A percentile compares a stretch with the other conserved stretches of the same genome.
Evolutionary conservation across 2,329 filamentous ascomycete species (phyloP).

Genomic region (Ophiostoma sp.): DNA sequence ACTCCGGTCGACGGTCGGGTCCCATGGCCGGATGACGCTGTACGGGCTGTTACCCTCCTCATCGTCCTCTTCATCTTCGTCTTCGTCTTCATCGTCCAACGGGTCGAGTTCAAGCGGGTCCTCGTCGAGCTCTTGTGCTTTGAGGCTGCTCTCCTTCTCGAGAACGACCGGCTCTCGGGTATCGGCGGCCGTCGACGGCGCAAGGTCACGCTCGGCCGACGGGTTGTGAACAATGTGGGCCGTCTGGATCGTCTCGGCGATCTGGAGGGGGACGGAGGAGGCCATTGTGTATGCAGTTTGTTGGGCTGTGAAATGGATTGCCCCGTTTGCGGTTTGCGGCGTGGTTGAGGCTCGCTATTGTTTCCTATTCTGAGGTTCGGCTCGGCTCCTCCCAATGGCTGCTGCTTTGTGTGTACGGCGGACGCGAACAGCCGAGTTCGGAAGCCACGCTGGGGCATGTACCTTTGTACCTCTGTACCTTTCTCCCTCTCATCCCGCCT

Average conservation of each 20-base stretch:
- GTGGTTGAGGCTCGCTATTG: neutral
- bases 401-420: neutral
- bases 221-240: conserved; percentile 74
- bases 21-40: conserved; percentile 59
- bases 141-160: conserved; percentile 34
- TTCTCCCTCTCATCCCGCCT: neutral
- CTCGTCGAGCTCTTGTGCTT: conserved; percentile 38
- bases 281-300: conserved; percentile 46
- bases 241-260: conserved; percentile 78
- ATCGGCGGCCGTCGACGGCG: conserved; percentile 74
- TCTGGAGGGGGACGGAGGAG: conserved; percentile 60
- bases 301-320: neutral
- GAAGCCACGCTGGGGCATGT: neutral
- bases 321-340: neutral
- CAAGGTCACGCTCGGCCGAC: conserved; percentile 71
- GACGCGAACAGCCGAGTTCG: neutral
- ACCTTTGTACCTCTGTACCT: conserved; percentile 4
- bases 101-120: conserved; percentile 52
- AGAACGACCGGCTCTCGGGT: conserved; percentile 59
- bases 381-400: neutral
- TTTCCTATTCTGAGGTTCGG: conserved; percentile 2
- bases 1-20: conserved; percentile 47
- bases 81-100: conserved; percentile 35
- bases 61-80: conserved; percentile 40
- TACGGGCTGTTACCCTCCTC: conserved; percentile 59